These are phyloP conservation scores for Neohortaea acidophila DNA, from an alignment of 495 filamentous ascomycete species.

Conservation along the genomic window DNA sequence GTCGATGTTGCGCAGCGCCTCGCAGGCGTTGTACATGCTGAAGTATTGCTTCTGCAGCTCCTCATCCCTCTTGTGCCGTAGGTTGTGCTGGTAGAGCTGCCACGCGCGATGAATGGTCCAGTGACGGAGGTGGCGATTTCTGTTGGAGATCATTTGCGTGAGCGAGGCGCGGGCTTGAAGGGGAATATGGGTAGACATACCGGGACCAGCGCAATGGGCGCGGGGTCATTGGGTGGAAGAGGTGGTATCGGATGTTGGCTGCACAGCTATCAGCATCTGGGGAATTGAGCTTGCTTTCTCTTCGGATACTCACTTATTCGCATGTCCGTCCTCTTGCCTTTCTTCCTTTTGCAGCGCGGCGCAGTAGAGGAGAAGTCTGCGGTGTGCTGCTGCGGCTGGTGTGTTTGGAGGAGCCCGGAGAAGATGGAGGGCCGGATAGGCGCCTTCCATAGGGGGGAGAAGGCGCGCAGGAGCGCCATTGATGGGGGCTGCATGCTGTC, in stretches of 20 bases:
- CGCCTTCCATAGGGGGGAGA: constrained; percentile 3
- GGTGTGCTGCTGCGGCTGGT: constrained; percentile 4
- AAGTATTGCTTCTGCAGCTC: constrained; percentile 63
- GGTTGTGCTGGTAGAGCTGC: constrained; percentile 52
- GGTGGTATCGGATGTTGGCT: constrained; percentile 53
- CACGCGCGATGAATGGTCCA: constrained; percentile 99
- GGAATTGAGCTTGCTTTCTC: constrained; percentile 4
- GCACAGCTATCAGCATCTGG: not conserved
- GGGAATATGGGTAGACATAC: constrained; percentile 2
- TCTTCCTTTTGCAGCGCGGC: constrained; percentile 12
- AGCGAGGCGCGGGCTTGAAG: not conserved
- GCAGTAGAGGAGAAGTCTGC: constrained; percentile 20
- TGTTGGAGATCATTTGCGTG: constrained; percentile 1
- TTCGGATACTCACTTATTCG: constrained; percentile 31
- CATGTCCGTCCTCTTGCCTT: constrained; percentile 16
- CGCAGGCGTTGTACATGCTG: constrained; percentile 62
- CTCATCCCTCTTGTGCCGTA: constrained; percentile 41
- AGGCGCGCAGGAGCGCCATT: constrained; percentile 10
- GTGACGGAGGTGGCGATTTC: constrained; percentile 73
- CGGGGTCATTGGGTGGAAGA: constrained; percentile 48
- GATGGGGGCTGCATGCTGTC: constrained; percentile 14
- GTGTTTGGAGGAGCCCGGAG: no score
- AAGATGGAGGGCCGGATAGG: no score
- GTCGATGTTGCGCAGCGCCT: constrained; percentile 48
- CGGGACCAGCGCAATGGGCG: constrained; percentile 75